phyloP scores from a whole-genome alignment of 306 rosid genomes.

The Cucumis melo region DNA sequence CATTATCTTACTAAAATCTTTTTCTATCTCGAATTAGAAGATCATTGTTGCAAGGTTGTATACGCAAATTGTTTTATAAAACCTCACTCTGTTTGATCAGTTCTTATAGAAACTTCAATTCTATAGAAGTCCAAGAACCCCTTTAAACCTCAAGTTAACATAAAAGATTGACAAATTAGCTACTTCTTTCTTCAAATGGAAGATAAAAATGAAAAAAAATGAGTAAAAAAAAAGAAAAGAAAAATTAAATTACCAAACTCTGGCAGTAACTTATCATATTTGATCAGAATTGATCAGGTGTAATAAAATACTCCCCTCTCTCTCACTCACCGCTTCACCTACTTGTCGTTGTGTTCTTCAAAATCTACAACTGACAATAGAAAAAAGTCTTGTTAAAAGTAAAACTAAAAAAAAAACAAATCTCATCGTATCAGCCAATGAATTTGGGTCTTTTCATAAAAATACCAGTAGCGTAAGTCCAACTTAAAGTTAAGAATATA shows the following conservation, averaged over 20 bases:
- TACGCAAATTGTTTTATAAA: neutral
- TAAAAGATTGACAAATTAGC: neutral
- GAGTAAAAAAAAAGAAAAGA: neutral
- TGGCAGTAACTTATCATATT: neutral
- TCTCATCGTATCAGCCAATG: neutral
- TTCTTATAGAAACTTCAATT: neutral
- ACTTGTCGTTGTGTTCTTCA: constrained; percentile 93
- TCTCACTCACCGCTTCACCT: constrained; percentile 44
- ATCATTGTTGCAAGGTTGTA: neutral
- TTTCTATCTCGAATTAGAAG: neutral
- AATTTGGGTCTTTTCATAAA: neutral
- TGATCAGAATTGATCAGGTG: neutral
- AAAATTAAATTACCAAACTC: neutral
- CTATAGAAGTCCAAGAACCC: neutral
- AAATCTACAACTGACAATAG: constrained; percentile 37
- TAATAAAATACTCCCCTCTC: neutral
- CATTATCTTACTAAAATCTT: too few relatives aligned
- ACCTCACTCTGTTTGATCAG: neutral
- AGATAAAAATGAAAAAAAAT: neutral
- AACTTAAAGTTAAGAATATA: neutral
- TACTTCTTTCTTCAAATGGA: neutral
- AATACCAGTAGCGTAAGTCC: neutral
- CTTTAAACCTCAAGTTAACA: neutral
- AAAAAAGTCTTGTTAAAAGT: neutral
- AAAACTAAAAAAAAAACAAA: neutral